phyloP scores from a whole-genome alignment of 2,329 filamentous ascomycete species.

The Botrytis elliptica region DNA sequence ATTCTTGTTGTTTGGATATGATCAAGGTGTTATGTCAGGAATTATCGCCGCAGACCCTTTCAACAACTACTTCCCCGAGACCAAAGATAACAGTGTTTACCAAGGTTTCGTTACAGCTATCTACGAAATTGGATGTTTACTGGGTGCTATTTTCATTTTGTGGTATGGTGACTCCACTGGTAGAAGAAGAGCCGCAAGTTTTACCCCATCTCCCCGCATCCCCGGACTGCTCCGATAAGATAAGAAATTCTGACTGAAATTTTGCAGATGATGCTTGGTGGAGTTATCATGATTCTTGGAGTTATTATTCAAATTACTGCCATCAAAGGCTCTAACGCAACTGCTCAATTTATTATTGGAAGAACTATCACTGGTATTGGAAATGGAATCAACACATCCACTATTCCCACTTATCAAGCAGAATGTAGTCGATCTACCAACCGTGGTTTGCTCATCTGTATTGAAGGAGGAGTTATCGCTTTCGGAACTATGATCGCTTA shows the following conservation, averaged over 20 bases:
- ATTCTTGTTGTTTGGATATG: constrained; percentile 85
- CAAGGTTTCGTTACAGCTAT: constrained; percentile 55
- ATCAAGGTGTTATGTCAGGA: constrained; percentile 83
- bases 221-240: constrained; percentile 44
- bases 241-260: constrained; percentile 30
- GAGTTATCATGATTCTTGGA: constrained; percentile 58
- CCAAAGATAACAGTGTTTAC: constrained; percentile 46
- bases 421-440: constrained; percentile 44
- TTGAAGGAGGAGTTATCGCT: constrained; percentile 58
- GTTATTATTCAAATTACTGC: constrained; percentile 47
- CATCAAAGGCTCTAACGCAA: constrained; percentile 40
- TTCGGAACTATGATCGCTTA: constrained; percentile 78
- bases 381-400: constrained; percentile 52
- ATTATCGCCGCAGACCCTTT: constrained; percentile 67
- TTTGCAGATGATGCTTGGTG: constrained; percentile 52
- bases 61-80: constrained; percentile 77
- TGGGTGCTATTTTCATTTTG: constrained; percentile 49
- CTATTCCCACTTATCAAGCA: constrained; percentile 65
- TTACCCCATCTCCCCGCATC: not conserved
- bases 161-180: constrained; percentile 56
- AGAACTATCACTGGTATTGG: constrained; percentile 51
- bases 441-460: constrained; percentile 50
- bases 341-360: constrained; percentile 57
- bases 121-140: constrained; percentile 56
- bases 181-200: constrained; percentile 55